phyloP scores from a whole-genome alignment of 495 filamentous ascomycete genomes.

The Friedmanniomyces endolithicus region DNA sequence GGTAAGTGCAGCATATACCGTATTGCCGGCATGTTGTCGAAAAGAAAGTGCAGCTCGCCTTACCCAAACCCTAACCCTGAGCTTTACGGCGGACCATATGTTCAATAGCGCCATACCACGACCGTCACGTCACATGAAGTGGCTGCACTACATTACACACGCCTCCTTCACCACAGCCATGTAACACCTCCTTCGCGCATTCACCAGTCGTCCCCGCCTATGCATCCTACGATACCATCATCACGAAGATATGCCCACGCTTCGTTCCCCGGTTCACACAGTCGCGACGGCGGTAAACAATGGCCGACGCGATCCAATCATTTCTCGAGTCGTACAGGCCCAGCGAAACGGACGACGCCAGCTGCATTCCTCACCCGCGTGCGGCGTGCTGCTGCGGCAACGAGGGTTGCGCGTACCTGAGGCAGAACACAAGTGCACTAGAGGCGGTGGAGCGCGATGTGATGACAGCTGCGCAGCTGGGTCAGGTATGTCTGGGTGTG shows the following conservation, averaged over 20 bases:
- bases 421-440: constrained; percentile 64
- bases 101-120: no score
- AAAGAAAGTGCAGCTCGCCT: not conserved
- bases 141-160: not conserved
- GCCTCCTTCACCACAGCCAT: not conserved
- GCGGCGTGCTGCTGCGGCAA: constrained; percentile 70
- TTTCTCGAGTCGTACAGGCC: constrained; percentile 7
- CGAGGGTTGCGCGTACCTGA: constrained; percentile 63
- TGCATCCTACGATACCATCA: not conserved
- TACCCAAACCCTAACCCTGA: not conserved
- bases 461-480: constrained; percentile 67
- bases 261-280: not conserved
- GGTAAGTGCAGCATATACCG: no score
- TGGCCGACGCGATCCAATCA: constrained; percentile 17
- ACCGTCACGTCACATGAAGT: no score
- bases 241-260: not conserved
- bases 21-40: not conserved
- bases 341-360: constrained; percentile 2
- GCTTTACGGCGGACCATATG: no score
- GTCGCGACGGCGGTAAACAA: not conserved
- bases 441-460: constrained; percentile 77
- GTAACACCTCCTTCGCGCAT: not conserved
- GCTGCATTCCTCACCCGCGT: constrained; percentile 2
- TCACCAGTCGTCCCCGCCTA: not conserved
- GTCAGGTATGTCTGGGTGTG: constrained; percentile 53